A percentile compares a stretch with the other conserved stretches of the same genome.
phyloP scores from a whole-genome alignment of 2,329 filamentous ascomycete genomes.

The Grosmannia penicillata region DNA sequence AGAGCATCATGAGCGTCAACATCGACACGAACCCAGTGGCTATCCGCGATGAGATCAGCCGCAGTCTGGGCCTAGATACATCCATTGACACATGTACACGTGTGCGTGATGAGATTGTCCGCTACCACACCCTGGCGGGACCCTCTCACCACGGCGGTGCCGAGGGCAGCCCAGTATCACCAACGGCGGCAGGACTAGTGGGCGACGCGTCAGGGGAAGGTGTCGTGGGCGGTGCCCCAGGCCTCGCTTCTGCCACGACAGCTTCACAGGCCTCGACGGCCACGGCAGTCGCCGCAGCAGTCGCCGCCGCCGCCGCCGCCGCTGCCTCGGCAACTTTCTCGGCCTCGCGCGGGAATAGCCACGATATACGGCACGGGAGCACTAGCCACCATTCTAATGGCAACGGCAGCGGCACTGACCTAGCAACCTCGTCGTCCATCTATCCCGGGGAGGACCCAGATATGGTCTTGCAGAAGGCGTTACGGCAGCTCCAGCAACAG shows the following conservation, averaged over 20 bases:
- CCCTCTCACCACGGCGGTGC: too few species aligned
- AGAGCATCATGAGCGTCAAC: slow-evolving; percentile 42
- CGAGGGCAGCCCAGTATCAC: slow-evolving; percentile 5
- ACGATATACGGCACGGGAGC: slow-evolving; percentile 14
- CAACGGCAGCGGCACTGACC: slow-evolving; percentile 7
- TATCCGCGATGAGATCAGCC: slow-evolving; percentile 41
- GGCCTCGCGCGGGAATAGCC: slow-evolving; percentile 8
- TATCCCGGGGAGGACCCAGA: slow-evolving; percentile 37
- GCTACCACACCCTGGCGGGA: too few species aligned
- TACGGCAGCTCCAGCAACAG: slow-evolving; percentile 42
- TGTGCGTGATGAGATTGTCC: slow-evolving; percentile 42
- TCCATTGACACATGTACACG: slow-evolving; percentile 38
- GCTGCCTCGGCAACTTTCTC: background rate
- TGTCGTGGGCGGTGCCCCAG: background rate
- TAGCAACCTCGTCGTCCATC: slow-evolving; percentile 14
- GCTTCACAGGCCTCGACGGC: slow-evolving; percentile 5
- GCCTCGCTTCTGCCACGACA: background rate
- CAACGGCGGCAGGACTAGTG: slow-evolving; percentile 1
- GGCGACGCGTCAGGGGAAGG: background rate
- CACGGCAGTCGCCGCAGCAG: slow-evolving; percentile 11
- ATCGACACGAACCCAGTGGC: slow-evolving; percentile 44
- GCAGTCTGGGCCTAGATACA: slow-evolving; percentile 39
- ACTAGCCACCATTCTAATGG: slow-evolving; percentile 5
- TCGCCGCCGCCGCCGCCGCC: slow-evolving; percentile 4
- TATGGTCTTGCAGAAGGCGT: slow-evolving; percentile 41